A percentile compares a stretch with the other conserved stretches of the same genome.
These are phyloP conservation scores for Raffaelea arxii DNA, from an alignment of 2,329 filamentous ascomycete species.

Conservation along the genomic window DNA sequence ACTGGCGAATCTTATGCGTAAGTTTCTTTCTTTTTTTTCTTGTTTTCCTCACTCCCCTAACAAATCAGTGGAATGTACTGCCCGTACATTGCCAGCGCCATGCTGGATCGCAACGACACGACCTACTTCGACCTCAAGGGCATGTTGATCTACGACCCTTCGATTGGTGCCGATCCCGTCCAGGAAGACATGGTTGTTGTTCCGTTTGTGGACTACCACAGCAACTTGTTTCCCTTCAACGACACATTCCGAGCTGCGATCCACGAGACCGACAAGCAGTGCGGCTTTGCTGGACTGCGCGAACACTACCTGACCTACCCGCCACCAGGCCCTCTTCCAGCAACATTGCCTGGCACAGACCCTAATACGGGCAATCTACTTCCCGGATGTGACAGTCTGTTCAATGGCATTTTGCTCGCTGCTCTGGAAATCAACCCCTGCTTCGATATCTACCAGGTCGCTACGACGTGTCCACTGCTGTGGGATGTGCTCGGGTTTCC, in stretches of 20 bases:
- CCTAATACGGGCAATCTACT: constrained; percentile 21
- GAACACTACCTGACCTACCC: constrained; percentile 59
- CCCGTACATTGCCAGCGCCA: constrained; percentile 63
- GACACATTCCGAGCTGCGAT: constrained; percentile 44
- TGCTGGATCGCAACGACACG: constrained; percentile 57
- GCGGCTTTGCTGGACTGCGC: constrained; percentile 53
- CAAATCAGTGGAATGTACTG: constrained; percentile 44
- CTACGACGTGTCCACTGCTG: constrained; percentile 58
- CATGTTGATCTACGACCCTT: constrained; percentile 65
- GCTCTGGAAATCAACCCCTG: constrained; percentile 58
- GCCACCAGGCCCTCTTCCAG: constrained; percentile 50
- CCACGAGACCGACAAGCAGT: constrained; percentile 40
- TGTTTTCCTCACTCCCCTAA: background rate
- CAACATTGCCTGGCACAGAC: constrained; percentile 31
- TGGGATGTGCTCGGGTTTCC: constrained; percentile 62
- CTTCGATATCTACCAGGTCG: constrained; percentile 68
- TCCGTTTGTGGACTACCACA: constrained; percentile 52
- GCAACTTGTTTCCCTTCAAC: constrained; percentile 53
- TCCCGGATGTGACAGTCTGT: constrained; percentile 46
- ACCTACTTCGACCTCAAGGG: constrained; percentile 58
- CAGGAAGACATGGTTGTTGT: constrained; percentile 39
- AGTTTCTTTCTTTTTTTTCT: constrained; percentile 2
- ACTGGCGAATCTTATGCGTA: constrained; percentile 61
- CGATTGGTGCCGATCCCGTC: constrained; percentile 41
- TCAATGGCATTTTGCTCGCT: constrained; percentile 43